Evolutionary conservation across 176 grass and related monocot species (phyloP), one percentile per base, ranked within the genome.

Genomic region (Oryza meyeriana): DNA sequence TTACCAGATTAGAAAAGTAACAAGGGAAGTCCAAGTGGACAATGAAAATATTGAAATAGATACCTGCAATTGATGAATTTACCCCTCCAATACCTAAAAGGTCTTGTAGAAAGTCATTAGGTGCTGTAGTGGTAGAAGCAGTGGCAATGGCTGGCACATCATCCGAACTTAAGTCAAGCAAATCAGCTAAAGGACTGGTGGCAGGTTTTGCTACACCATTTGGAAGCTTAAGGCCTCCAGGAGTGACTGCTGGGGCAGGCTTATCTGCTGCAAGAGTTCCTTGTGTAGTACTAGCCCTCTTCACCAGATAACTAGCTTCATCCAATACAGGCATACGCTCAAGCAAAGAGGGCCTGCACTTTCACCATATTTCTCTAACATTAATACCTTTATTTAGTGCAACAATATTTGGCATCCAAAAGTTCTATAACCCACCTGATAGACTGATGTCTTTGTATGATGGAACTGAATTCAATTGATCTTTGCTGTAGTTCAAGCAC

Each of bases 401-500:
- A 41, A 64, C 3, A 70, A 63, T 75, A 48, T 0, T 29, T 50
- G 52, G 74, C 22, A 70, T 52, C 35, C 64, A 81, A 34, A 85
- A 81, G 31, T 65, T n/a, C 17, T 39, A 70, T 73, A 78, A 47
- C 78, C 66, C 57, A 98, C 95, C 85, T 98, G 83, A 98, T 98
- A 84, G 86, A 86, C 41, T 90, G 78, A 82, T 98, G 95, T 89
- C 86, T 91, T 73, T 94, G 95, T 75, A 98, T 98, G 47, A 98
- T 98, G 52, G 95, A 94, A 80, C 83, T 85, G 69, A 98, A 98
- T 87, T 98, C 95, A 32, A 98, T 93, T 89, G 95, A 94, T 91
- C 95, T 98, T 88, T 98, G 95, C 38, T 98, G 95, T 66, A 98
- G 72, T 83, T 98, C 95, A 63, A 98, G 95, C 74, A 89, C 92